Evolutionary conservation across 2,329 filamentous ascomycete genomes (phyloP), one percentile per base, ranked within the genome.

Genomic region (Stachybotrys chartarum): DNA sequence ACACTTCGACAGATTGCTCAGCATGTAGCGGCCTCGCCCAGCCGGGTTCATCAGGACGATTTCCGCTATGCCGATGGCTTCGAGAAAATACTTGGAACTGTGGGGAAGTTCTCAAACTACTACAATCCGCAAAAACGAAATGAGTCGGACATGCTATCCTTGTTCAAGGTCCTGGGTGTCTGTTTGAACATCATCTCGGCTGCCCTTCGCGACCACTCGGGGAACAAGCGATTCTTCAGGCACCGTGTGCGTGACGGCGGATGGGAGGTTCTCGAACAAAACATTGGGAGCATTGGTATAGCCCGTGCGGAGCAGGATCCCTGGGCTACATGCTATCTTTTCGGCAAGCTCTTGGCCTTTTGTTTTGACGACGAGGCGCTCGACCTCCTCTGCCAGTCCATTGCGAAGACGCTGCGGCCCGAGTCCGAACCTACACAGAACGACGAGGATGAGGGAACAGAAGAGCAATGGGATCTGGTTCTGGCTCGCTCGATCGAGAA

Each of bases 171-270:
- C 17, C 75, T 96, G 17, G 83, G 91, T 64, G 80, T 80, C 8
- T 80, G 88, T n/a, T 75, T 94, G 45, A 84, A 84, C 35, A 83
- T 94, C 14, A 74, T 97, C 31, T 86, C 88, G 1, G 86, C 87
- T 51, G 85, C 85, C 14, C 80, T 99, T 60, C 82, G 84, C 54
- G 84, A 85, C 50, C 91, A 97, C 70, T 80, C 87, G 50, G 93
- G 92, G 18, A 99, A 97, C 72, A 83, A 87, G 65, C 84, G 89
- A 62, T 97, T 93, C 74, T 97, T 97, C 68, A 82, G 84, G 56
- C 86, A 85, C 61, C 80, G 84, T 61, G 84, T 95, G 32, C 82
- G 89, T 56, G 85, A 83, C 24, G 88, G 86, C 55, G 91, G 93
- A 4, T 96, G 91, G 86, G 79, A 85, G 60, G 82, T 85, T 7